A percentile compares a stretch with the other conserved stretches of the same genome.
Conservation (phyloP, 1,284 basidiomycete species). For the Trametes versicolor region DNA sequence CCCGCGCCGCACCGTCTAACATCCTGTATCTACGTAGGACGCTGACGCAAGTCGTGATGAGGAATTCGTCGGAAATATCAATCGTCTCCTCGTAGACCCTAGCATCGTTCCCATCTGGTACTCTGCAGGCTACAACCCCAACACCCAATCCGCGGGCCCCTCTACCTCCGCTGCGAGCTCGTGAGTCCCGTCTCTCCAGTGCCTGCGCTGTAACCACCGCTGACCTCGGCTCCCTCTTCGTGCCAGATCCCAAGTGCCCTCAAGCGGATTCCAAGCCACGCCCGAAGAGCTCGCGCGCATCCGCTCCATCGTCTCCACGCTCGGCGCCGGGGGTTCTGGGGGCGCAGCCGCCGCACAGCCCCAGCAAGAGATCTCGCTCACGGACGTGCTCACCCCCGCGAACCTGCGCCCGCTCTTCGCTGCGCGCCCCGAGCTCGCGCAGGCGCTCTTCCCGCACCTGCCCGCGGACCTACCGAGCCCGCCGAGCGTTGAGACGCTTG, state of each 20-base stretch:
- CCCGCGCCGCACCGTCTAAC: not conserved
- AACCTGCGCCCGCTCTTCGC: constrained; percentile 75
- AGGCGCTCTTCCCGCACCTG: constrained; percentile 78
- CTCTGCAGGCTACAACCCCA: constrained; percentile 39
- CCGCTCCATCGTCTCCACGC: constrained; percentile 39
- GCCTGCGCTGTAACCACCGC: not conserved
- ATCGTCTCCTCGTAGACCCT: constrained; percentile 72
- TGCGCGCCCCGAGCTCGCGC: constrained; percentile 70
- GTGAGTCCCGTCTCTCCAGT: constrained; percentile 26
- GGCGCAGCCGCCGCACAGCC: constrained; percentile 21
- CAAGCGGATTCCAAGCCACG: constrained; percentile 32
- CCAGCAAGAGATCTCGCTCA: constrained; percentile 65
- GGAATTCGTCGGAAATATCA: constrained; percentile 76
- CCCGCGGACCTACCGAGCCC: constrained; percentile 75
- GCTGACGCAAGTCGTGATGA: constrained; percentile 72
- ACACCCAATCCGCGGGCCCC: constrained; percentile 36
- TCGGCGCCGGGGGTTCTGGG: constrained; percentile 27
- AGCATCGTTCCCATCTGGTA: constrained; percentile 69
- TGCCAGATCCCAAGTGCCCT: constrained; percentile 28
- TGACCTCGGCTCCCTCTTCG: not conserved
- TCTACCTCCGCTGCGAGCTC: constrained; percentile 50
- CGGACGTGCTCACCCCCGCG: constrained; percentile 77
- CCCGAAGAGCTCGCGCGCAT: constrained; percentile 42
- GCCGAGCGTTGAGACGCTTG: constrained; percentile 70
- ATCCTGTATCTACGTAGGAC: constrained; percentile 55